Conservation (phyloP, 208 protist genomes). For the Strigomonas culicis region DNA sequence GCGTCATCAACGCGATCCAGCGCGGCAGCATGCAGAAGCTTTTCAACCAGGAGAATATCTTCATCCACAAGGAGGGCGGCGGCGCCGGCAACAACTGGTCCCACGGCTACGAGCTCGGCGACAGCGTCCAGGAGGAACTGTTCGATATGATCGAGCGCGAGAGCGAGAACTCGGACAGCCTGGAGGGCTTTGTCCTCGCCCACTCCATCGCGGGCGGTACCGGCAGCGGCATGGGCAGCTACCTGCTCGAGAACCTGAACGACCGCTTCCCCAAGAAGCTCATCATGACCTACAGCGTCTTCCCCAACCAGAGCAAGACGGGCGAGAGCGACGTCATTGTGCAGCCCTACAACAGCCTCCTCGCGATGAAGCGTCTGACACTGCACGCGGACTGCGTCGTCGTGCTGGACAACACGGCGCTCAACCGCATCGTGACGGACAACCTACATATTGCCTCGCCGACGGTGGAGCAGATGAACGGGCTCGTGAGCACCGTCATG, state of each 20-base stretch:
- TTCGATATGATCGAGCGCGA: slow-evolving; percentile 99
- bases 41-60: slow-evolving; percentile 99
- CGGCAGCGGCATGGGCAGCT: slow-evolving; percentile 99
- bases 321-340: slow-evolving; percentile 97
- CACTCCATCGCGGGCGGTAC: slow-evolving; percentile 99
- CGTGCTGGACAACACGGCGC: slow-evolving; percentile 99
- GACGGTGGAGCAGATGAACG: slow-evolving; percentile 97
- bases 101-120: slow-evolving; percentile 91
- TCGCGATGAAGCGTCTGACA: slow-evolving; percentile 99
- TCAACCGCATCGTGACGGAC: slow-evolving; percentile 98
- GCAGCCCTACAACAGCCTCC: slow-evolving; percentile 99
- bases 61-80: slow-evolving; percentile 92
- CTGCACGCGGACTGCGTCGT: slow-evolving; percentile 97
- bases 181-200: slow-evolving; percentile 98
- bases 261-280: slow-evolving; percentile 98
- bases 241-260: slow-evolving; percentile 97
- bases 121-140: slow-evolving; percentile 91
- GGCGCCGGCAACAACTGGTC: slow-evolving; percentile 99
- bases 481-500: slow-evolving; percentile 99
- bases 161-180: slow-evolving; percentile 97
- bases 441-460: slow-evolving; percentile 95
- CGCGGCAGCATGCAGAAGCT: slow-evolving; percentile 92
- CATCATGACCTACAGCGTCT: slow-evolving; percentile 99
- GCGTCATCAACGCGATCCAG: slow-evolving; percentile 96
- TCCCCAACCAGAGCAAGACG: slow-evolving; percentile 89